Percentiles rank a stretch among this genome's conserved stretches.
Conservation (phyloP, 768 basidiomycete genomes). For the Mycena amicta region DNA sequence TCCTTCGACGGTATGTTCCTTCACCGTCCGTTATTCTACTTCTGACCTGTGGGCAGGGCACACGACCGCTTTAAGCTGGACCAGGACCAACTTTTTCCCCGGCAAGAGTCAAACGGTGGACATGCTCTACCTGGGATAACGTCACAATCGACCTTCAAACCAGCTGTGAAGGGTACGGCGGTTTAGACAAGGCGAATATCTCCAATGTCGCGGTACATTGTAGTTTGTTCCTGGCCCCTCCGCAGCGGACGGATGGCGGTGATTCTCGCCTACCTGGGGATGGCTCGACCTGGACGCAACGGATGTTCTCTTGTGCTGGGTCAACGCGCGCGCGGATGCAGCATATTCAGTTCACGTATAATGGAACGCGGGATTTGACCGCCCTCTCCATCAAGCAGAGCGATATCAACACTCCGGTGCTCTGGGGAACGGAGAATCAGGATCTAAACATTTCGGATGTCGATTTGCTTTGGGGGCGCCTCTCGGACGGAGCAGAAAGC, state of each 20-base stretch:
- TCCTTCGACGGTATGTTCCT: conserved; percentile 16
- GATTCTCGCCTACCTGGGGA: conserved; percentile 12
- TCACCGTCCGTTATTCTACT: too few species aligned
- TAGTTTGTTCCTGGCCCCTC: conserved; percentile 22
- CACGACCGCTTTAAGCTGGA: conserved; percentile 11
- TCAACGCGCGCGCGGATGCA: conserved; percentile 20
- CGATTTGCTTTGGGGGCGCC: conserved; percentile 21
- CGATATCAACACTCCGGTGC: conserved; percentile 13
- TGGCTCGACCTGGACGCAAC: conserved; percentile 27
- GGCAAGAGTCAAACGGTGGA: conserved; percentile 5
- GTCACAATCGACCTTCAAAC: conserved; percentile 1
- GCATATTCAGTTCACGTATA: conserved; percentile 17
- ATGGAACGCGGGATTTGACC: conserved; percentile 9
- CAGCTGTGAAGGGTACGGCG: conserved; percentile 23
- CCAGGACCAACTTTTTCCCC: not conserved
- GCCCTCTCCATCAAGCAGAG: conserved; percentile 10
- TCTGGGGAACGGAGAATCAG: conserved; percentile 18
- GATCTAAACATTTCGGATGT: conserved; percentile 11
- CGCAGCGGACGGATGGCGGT: conserved; percentile 24
- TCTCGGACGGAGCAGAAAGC: conserved; percentile 5
- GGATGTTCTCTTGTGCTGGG: conserved; percentile 22
- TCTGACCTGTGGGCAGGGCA: too few species aligned
- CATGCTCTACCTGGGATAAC: conserved; percentile 6
- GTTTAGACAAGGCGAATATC: conserved; percentile 22
- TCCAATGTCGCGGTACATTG: conserved; percentile 27